phyloP scores from a whole-genome alignment of 2,329 filamentous ascomycete genomes.

The Nannizziopsis barbatae region DNA sequence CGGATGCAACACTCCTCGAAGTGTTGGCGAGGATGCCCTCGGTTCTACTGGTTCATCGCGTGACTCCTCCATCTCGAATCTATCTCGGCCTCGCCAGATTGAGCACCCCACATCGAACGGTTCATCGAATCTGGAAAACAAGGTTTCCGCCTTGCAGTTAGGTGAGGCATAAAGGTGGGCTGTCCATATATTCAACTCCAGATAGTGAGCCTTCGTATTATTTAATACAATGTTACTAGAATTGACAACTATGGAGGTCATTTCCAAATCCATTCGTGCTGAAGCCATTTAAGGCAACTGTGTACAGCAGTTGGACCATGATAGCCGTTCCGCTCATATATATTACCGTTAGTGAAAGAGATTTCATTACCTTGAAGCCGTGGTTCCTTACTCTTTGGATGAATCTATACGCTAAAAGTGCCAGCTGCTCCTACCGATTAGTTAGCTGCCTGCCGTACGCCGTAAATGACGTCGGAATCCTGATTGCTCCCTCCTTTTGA shows the following conservation, averaged over 20 bases:
- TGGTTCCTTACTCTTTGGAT: too few species aligned
- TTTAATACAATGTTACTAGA: not conserved
- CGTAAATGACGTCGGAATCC: too few species aligned
- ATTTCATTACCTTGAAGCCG: too few species aligned
- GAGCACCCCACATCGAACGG: not conserved
- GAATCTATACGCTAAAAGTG: too few species aligned
- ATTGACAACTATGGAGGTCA: not conserved
- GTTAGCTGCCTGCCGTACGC: too few species aligned
- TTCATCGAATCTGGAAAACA: conserved; percentile 2
- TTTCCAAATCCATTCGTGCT: not conserved
- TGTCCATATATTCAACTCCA: not conserved
- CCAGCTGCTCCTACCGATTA: too few species aligned
- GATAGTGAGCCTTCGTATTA: not conserved
- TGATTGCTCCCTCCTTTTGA: too few species aligned
- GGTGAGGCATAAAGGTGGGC: conserved; percentile 3
- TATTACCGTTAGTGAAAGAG: too few species aligned
- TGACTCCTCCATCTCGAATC: not conserved
- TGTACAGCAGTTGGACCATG: too few species aligned
- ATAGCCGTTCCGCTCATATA: too few species aligned
- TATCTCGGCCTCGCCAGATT: not conserved
- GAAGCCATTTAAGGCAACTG: too few species aligned
- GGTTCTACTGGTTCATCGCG: not conserved
- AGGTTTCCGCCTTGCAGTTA: conserved; percentile 3
- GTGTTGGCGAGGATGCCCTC: not conserved
- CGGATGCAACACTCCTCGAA: conserved; percentile 6